Percentiles rank a stretch among this genome's conserved stretches.
phyloP scores from a whole-genome alignment of 1,284 basidiomycete species.

The Salmacisia buchloeana region DNA sequence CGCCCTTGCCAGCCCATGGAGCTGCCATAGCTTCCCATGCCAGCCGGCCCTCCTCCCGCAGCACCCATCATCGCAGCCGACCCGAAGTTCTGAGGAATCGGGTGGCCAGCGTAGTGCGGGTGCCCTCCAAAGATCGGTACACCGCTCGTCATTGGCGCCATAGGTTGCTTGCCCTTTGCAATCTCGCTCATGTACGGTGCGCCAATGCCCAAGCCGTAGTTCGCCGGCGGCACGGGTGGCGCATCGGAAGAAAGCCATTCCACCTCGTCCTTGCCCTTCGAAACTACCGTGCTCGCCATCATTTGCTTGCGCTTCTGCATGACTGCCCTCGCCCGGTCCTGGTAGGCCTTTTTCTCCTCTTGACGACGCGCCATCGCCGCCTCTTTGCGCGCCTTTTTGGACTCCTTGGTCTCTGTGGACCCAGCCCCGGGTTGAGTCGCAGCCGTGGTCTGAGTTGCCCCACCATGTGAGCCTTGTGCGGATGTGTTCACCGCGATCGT shows the following conservation, averaged over 20 bases:
- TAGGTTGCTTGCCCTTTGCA: conserved; percentile 38
- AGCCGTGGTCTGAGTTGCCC: no score
- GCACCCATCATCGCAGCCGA: background rate
- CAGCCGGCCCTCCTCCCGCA: background rate
- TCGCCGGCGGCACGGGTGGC: background rate
- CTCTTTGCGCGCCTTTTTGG: conserved; percentile 84
- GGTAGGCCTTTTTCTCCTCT: conserved; percentile 63
- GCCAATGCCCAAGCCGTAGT: background rate
- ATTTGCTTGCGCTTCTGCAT: conserved; percentile 71
- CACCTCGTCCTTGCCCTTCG: conserved; percentile 37
- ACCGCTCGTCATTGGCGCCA: conserved; percentile 1
- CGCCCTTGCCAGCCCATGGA: conserved; percentile 9
- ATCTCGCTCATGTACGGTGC: conserved; percentile 25
- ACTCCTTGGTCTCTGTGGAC: no score
- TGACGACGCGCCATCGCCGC: conserved; percentile 76
- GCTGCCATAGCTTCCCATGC: background rate
- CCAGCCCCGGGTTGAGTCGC: no score
- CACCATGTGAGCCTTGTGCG: no score
- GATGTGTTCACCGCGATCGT: no score
- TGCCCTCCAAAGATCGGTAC: conserved; percentile 2
- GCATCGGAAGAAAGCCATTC: conserved; percentile 30
- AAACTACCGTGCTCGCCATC: conserved; percentile 21
- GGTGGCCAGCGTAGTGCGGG: conserved; percentile 1
- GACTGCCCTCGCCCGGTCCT: conserved; percentile 86
- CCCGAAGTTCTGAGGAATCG: background rate